A percentile compares a stretch with the other conserved stretches of the same genome.
These are phyloP conservation scores for Narthecium ossifragum DNA, from an alignment of 106 monocot species.

Conservation along the genomic window DNA sequence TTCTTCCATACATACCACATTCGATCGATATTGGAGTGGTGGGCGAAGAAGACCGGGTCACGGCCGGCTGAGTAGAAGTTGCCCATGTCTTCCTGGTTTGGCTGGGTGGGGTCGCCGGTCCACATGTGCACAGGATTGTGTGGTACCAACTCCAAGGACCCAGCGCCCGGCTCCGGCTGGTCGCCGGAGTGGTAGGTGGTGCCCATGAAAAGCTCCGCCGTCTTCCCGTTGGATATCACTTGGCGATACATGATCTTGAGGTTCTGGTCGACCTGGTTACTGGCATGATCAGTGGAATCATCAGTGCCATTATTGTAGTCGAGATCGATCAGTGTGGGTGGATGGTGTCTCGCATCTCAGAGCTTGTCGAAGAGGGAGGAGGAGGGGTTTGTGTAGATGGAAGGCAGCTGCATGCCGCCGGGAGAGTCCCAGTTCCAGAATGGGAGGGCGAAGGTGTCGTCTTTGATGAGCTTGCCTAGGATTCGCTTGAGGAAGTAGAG, in stretches of 20 bases:
- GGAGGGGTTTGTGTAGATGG: conserved; percentile 5
- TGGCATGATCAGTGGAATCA: not conserved
- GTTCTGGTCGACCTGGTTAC: conserved; percentile 13
- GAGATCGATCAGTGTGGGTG: conserved; percentile 6
- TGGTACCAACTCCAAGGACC: not conserved
- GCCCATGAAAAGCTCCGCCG: conserved; percentile 28
- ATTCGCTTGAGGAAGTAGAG: conserved; percentile 25
- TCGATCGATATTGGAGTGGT: conserved; percentile 30
- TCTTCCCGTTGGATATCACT: conserved; percentile 24
- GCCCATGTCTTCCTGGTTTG: conserved; percentile 22
- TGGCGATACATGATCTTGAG: conserved; percentile 26
- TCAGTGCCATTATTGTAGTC: too few relatives aligned
- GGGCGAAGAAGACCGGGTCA: conserved; percentile 29
- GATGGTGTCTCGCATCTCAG: conserved; percentile 13
- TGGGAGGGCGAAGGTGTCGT: conserved; percentile 23
- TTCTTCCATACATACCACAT: conserved; percentile 26
- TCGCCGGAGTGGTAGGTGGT: conserved; percentile 8
- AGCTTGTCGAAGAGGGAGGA: not conserved
- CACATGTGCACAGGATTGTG: conserved; percentile 1
- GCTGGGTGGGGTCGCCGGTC: conserved; percentile 6
- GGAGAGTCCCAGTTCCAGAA: conserved; percentile 25
- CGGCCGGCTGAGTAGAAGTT: conserved; percentile 26
- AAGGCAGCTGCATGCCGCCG: conserved; percentile 13
- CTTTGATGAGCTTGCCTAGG: conserved; percentile 24
- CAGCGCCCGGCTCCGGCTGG: not conserved